Percentiles rank a stretch among this genome's conserved stretches.
phyloP scores from a whole-genome alignment of 345 rosid species.

The Camelina hispida region DNA sequence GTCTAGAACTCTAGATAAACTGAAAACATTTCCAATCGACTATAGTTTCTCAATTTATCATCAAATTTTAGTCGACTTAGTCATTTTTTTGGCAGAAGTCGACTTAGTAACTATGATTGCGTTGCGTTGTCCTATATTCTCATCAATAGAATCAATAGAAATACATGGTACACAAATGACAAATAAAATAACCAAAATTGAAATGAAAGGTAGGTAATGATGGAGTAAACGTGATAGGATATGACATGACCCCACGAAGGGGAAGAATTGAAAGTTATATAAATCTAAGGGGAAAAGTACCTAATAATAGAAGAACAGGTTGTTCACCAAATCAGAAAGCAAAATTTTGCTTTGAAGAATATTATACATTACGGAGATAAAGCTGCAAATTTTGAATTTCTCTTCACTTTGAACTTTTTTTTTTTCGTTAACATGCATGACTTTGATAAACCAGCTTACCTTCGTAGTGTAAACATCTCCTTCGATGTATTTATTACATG shows the following conservation, averaged over 20 bases:
- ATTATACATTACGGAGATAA: conserved; percentile 30
- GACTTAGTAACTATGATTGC: no score
- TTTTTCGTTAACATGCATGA: conserved; percentile 37
- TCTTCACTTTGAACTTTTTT: conserved; percentile 8
- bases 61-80: neutral
- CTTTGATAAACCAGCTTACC: conserved; percentile 12
- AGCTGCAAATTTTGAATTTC: conserved; percentile 37
- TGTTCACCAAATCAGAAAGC: conserved; percentile 52
- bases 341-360: conserved; percentile 39
- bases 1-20: neutral
- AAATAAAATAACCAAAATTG: neutral
- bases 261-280: conserved; percentile 36
- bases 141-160: neutral
- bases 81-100: neutral
- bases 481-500: neutral
- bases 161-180: no score
- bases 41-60: neutral
- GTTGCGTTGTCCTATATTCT: conserved; percentile 2
- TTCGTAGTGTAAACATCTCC: neutral
- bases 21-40: neutral
- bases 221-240: conserved; percentile 30
- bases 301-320: conserved; percentile 50
- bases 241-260: conserved; percentile 50
- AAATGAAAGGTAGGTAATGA: conserved; percentile 17
- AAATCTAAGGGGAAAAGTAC: conserved; percentile 44